Evolutionary conservation across 2,329 filamentous ascomycete genomes (phyloP).

Genomic region (Talaromyces pinophilus): DNA sequence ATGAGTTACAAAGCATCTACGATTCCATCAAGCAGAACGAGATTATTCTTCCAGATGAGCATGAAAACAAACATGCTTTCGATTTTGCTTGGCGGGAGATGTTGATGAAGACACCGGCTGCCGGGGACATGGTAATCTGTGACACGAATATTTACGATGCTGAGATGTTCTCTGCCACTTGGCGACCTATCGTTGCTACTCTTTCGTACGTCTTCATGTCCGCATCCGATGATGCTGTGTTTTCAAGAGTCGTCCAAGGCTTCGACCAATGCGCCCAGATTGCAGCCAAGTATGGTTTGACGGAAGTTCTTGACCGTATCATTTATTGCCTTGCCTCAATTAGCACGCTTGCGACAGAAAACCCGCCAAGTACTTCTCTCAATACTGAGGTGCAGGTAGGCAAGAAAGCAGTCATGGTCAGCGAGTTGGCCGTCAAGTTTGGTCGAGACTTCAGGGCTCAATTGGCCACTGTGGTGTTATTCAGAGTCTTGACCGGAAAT

Average conservation of each 20-base stretch:
- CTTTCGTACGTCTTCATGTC: slow-evolving; percentile 99
- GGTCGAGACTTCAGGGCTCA: slow-evolving; percentile 92
- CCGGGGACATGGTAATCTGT: slow-evolving; percentile 73
- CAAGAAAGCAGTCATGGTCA: slow-evolving; percentile 95
- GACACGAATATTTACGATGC: slow-evolving; percentile 94
- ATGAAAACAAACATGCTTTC: slow-evolving; percentile 94
- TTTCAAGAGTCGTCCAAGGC: slow-evolving; percentile 86
- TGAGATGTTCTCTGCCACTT: slow-evolving; percentile 95
- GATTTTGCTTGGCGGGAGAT: slow-evolving; percentile 98
- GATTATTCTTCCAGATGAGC: slow-evolving; percentile 95
- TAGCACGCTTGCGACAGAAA: slow-evolving; percentile 77
- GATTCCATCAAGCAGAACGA: slow-evolving; percentile 90
- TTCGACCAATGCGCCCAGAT: slow-evolving; percentile 97
- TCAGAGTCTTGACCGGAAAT: slow-evolving; percentile 84
- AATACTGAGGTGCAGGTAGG: slow-evolving; percentile 95
- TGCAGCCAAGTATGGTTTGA: slow-evolving; percentile 78
- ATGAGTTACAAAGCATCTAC: slow-evolving; percentile 84
- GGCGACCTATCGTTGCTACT: slow-evolving; percentile 92
- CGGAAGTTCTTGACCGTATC: slow-evolving; percentile 88
- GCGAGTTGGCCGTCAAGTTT: slow-evolving; percentile 93
- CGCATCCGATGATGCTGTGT: slow-evolving; percentile 93
- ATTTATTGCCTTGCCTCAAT: slow-evolving; percentile 88
- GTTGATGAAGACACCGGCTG: slow-evolving; percentile 76
- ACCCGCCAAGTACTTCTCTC: slow-evolving; percentile 76
- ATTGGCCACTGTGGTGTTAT: slow-evolving; percentile 90